phyloP scores from a whole-genome alignment of 176 grass and related monocot species.

The Juncus effusus region DNA sequence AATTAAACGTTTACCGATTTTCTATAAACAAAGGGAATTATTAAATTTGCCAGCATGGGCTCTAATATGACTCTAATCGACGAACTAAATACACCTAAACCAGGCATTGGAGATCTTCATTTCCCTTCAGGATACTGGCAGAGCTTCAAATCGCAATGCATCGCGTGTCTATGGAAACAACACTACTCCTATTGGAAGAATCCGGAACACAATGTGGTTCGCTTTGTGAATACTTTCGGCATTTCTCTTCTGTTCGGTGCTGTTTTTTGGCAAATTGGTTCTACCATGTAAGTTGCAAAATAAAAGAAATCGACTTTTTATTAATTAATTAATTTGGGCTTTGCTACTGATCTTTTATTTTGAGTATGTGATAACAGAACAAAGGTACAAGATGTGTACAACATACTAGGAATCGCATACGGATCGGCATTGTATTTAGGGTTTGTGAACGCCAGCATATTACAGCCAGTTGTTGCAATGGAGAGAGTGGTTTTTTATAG shows the following conservation, averaged over 20 bases:
- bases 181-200: constrained; percentile 95
- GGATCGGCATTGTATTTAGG: constrained; percentile 41
- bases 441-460: constrained; percentile 22
- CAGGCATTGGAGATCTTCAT: constrained; percentile 45
- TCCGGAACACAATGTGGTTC: constrained; percentile 75
- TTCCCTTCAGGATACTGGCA: constrained; percentile 62
- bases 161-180: constrained; percentile 90
- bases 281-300: constrained; percentile 55
- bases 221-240: constrained; percentile 67
- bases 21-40: constrained; percentile 90
- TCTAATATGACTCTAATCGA: constrained; percentile 61
- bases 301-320: constrained; percentile 1
- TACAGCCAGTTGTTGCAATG: constrained; percentile 40
- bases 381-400: constrained; percentile 75
- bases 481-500: constrained; percentile 41
- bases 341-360: neutral
- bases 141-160: constrained; percentile 48
- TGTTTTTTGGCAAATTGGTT: constrained; percentile 82
- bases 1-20: constrained; percentile 80
- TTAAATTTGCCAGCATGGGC: constrained; percentile 85
- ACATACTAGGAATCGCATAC: constrained; percentile 43
- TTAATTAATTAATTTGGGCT: neutral
- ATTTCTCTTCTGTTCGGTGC: constrained; percentile 69
- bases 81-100: constrained; percentile 48
- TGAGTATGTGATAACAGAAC: constrained; percentile 40